These are phyloP conservation scores for Jamesozyma piceae DNA, from an alignment of 805 yeast genomes.

Conservation along the genomic window DNA sequence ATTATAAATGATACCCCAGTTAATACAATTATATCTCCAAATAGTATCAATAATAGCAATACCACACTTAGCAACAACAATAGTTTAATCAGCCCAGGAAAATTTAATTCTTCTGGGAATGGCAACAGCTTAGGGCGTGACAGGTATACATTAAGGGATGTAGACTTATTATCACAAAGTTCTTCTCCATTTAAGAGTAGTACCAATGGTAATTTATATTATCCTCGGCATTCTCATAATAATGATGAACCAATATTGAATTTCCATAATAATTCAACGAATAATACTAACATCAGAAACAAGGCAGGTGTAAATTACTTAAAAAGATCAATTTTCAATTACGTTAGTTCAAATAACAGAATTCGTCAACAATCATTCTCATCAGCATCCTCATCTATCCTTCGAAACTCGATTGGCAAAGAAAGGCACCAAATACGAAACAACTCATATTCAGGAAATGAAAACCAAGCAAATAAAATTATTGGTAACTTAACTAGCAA, in stretches of 20 bases:
- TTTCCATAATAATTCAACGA: not conserved
- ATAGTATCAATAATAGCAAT: slow-evolving; percentile 5
- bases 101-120: not conserved
- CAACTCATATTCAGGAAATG: not conserved
- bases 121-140: slow-evolving; percentile 9
- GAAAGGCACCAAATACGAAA: not conserved
- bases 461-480: slow-evolving; percentile 8
- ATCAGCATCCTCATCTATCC: slow-evolving; percentile 1
- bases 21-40: slow-evolving; percentile 3
- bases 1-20: not conserved
- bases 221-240: not conserved
- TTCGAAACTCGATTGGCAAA: not conserved
- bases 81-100: not conserved
- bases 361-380: not conserved
- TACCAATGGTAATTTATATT: not conserved
- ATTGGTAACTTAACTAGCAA: slow-evolving; percentile 22
- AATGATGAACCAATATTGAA: not conserved
- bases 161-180: slow-evolving; percentile 14
- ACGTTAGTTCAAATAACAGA: slow-evolving; percentile 10
- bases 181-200: slow-evolving; percentile 6
- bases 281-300: slow-evolving; percentile 1
- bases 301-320: slow-evolving; percentile 14
- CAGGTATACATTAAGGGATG: slow-evolving; percentile 22
- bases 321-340: slow-evolving; percentile 23
- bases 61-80: not conserved